Conservation (phyloP, 306 rosid species). For the Cucumis cinereus region DNA sequence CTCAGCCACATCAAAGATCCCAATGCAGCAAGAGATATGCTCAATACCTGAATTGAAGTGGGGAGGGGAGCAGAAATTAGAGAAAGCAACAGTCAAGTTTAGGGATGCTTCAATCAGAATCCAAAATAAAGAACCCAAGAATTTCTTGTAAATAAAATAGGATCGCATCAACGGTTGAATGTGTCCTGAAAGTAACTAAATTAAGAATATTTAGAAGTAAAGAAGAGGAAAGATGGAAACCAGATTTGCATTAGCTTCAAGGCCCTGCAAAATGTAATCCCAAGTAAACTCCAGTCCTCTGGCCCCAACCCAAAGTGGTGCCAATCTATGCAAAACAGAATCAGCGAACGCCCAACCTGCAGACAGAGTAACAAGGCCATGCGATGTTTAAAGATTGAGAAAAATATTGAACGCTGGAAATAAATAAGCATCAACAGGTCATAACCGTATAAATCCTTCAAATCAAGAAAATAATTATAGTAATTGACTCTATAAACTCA, state of each 20-base stretch:
- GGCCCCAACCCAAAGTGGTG: constrained; percentile 98
- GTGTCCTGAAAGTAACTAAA: background rate
- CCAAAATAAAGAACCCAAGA: background rate
- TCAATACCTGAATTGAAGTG: constrained; percentile 50
- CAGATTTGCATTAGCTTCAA: constrained; percentile 97
- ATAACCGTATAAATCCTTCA: background rate
- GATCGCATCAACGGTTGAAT: background rate
- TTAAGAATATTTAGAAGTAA: background rate
- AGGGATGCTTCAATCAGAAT: background rate
- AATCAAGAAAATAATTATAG: too few relatives aligned
- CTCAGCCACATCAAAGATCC: constrained; percentile 98
- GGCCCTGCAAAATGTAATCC: constrained; percentile 93
- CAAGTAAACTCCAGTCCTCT: constrained; percentile 98
- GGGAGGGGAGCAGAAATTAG: constrained; percentile 5
- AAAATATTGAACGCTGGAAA: background rate
- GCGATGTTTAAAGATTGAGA: background rate
- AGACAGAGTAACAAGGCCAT: constrained; percentile 10
- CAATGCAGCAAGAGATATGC: constrained; percentile 90
- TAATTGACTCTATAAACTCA: constrained; percentile 24
- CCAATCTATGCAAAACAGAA: constrained; percentile 88
- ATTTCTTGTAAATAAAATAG: background rate
- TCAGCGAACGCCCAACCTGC: constrained; percentile 99
- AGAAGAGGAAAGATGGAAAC: constrained; percentile 24
- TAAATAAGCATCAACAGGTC: background rate
- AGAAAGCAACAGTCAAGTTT: background rate